Evolutionary conservation across 805 yeast genomes (phyloP).

Genomic region (Sporopachydermia quercuum): DNA sequence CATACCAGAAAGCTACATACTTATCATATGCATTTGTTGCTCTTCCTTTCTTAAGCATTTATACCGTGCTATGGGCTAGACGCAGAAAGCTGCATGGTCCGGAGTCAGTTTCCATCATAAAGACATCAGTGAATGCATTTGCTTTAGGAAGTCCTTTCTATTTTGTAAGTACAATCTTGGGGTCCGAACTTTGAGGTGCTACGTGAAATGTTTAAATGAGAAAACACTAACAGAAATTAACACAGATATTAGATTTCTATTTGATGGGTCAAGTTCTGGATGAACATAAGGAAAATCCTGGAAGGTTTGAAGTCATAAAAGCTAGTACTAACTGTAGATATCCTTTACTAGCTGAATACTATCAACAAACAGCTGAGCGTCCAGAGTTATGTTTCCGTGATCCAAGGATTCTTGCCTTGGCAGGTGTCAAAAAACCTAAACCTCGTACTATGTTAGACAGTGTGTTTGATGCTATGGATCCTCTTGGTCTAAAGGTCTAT

Average conservation of each 20-base stretch:
- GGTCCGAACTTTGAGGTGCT: too few relatives aligned
- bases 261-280: not conserved
- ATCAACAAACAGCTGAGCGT: not conserved
- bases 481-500: not conserved
- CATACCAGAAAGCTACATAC: not conserved
- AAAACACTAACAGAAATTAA: too few relatives aligned
- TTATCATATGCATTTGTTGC: conserved; percentile 2
- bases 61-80: conserved; percentile 2
- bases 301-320: not conserved
- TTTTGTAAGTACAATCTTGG: not conserved
- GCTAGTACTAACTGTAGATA: not conserved
- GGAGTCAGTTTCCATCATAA: conserved; percentile 3
- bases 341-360: not conserved
- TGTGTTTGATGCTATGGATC: not conserved
- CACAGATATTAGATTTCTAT: not conserved
- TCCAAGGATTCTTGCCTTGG: not conserved
- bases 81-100: conserved; percentile 5
- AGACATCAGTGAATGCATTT: not conserved
- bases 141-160: not conserved
- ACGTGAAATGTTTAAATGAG: too few relatives aligned
- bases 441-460: not conserved
- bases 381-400: not conserved
- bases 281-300: not conserved
- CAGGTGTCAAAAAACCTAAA: not conserved
- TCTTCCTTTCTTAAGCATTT: not conserved